These are phyloP conservation scores for Colletotrichum incanum DNA, from an alignment of 2,329 filamentous ascomycete genomes.

Conservation along the genomic window DNA sequence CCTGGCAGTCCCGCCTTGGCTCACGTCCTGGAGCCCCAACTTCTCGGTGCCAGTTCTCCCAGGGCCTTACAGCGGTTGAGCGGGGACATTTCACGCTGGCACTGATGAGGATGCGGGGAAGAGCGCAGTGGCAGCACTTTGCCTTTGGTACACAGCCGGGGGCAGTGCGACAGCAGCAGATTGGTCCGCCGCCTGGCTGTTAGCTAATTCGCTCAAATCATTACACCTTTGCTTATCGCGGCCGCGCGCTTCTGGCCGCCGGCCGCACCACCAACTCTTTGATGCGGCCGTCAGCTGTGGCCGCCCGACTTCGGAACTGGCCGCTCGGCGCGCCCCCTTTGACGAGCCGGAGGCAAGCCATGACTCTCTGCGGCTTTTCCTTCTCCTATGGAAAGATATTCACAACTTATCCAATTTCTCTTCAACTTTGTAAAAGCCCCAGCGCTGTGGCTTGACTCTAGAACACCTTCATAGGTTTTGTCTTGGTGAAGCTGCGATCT, in stretches of 20 bases:
- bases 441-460: background rate
- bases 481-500: background rate
- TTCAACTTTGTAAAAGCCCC: background rate
- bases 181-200: conserved; percentile 20
- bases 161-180: conserved; percentile 12
- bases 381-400: conserved; percentile 5
- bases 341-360: conserved; percentile 10
- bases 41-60: background rate
- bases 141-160: background rate
- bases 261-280: conserved; percentile 5
- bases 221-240: conserved; percentile 37
- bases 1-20: conserved; percentile 8
- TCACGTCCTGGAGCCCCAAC: background rate
- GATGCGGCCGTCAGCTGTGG: conserved; percentile 33
- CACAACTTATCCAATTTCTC: background rate
- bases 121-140: background rate
- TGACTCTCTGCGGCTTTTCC: conserved; percentile 23
- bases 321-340: conserved; percentile 47
- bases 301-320: conserved; percentile 52
- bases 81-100: background rate
- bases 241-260: conserved; percentile 31
- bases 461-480: background rate
- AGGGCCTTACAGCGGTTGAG: conserved; percentile 7
- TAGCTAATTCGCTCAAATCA: conserved; percentile 40
- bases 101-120: conserved; percentile 23